phyloP scores from a whole-genome alignment of 768 basidiomycete species.

The Tulasnella sp. region DNA sequence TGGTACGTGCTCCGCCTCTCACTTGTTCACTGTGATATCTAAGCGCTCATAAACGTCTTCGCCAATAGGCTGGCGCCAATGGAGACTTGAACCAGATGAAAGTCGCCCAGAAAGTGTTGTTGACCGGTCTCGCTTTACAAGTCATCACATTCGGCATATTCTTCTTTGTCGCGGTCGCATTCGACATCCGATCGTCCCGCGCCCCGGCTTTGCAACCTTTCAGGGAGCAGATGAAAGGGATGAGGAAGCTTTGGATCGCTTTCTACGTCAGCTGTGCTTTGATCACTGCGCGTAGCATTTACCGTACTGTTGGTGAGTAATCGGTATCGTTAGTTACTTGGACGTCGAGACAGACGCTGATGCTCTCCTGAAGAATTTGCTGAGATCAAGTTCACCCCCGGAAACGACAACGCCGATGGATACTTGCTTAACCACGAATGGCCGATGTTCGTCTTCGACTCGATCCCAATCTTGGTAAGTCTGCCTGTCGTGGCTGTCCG shows the following conservation, averaged over 20 bases:
- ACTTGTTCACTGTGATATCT: background rate
- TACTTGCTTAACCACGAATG: conserved; percentile 20
- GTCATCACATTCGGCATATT: conserved; percentile 18
- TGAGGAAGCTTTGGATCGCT: conserved; percentile 18
- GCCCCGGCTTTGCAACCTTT: background rate
- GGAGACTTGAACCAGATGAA: background rate
- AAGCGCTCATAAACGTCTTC: background rate
- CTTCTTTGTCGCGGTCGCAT: background rate
- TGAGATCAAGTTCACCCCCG: conserved; percentile 8
- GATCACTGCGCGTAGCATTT: conserved; percentile 17
- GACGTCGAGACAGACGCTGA: background rate
- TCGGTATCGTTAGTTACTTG: background rate
- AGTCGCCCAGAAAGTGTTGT: conserved; percentile 10
- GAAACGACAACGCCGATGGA: background rate
- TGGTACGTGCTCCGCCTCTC: background rate
- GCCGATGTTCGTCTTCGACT: conserved; percentile 18
- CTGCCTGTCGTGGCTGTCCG: too few species aligned
- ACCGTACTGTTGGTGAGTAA: conserved; percentile 16
- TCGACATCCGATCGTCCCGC: background rate
- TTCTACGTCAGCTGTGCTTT: conserved; percentile 18
- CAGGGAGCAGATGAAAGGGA: background rate
- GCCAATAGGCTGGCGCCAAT: background rate
- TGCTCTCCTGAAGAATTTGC: conserved; percentile 10
- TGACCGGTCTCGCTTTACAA: conserved; percentile 19
- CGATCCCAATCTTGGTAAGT: conserved; percentile 20